phyloP scores from a whole-genome alignment of 225 moss, liverwort and hornwort species.

The Bryum argenteum region DNA sequence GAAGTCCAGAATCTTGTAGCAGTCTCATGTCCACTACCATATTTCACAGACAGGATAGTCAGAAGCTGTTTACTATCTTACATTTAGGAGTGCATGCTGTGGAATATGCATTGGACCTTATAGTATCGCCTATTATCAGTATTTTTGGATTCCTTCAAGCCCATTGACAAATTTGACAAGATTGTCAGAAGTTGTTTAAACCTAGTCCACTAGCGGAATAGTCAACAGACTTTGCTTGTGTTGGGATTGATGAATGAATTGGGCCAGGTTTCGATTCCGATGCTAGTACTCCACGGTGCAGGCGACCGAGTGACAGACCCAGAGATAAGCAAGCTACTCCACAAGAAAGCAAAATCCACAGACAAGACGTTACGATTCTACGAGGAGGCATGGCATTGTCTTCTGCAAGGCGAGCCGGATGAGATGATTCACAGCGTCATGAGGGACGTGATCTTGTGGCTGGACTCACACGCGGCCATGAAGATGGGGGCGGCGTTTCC shows the following conservation, averaged over 20 bases:
- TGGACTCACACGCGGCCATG: conserved; percentile 41
- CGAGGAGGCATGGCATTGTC: conserved; percentile 75
- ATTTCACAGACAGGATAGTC: too few relatives aligned
- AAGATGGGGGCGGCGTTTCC: conserved; percentile 13
- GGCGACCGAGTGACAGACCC: conserved; percentile 81
- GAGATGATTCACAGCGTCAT: conserved; percentile 59
- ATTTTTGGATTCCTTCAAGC: too few relatives aligned
- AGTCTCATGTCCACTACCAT: not conserved
- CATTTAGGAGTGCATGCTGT: too few relatives aligned
- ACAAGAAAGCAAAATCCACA: conserved; percentile 52
- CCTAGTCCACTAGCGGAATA: too few relatives aligned
- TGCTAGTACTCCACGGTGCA: conserved; percentile 78
- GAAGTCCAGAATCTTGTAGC: too few relatives aligned
- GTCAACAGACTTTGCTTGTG: too few relatives aligned
- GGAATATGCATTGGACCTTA: too few relatives aligned
- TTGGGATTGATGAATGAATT: not conserved
- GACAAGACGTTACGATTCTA: conserved; percentile 74
- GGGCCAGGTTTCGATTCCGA: conserved; percentile 73
- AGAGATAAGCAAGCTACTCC: conserved; percentile 70
- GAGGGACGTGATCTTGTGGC: conserved; percentile 73
- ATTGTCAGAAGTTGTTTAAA: too few relatives aligned
- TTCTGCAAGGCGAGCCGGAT: conserved; percentile 82
- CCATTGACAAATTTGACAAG: too few relatives aligned
- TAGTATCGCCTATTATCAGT: too few relatives aligned
- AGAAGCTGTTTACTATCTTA: too few relatives aligned